Conservation (phyloP, 1,139 yeast species). For the Nakaseomyces uthaithaninus region DNA sequence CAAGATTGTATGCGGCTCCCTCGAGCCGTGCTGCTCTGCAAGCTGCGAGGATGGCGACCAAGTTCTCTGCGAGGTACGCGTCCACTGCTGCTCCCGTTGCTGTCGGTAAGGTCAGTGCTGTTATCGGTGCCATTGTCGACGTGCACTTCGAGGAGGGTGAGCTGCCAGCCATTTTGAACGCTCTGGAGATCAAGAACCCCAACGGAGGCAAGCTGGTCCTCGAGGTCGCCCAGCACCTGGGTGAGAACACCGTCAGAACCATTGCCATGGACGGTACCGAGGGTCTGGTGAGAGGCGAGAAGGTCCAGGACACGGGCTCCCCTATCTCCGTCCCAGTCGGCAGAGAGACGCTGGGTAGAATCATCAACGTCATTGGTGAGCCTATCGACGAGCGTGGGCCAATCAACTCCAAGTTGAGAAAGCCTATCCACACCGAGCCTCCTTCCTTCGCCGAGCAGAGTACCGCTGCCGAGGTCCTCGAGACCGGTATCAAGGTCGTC, state of each 20-base stretch:
- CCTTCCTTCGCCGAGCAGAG: slow-evolving; percentile 95
- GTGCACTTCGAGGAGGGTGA: slow-evolving; percentile 97
- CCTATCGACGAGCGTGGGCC: slow-evolving; percentile 99
- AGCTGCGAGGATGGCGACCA: slow-evolving; percentile 75
- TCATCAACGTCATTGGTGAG: slow-evolving; percentile 97
- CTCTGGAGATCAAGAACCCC: slow-evolving; percentile 74
- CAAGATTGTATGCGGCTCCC: slow-evolving; percentile 86
- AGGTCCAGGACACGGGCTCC: slow-evolving; percentile 90
- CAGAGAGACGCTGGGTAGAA: slow-evolving; percentile 98
- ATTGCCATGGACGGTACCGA: slow-evolving; percentile 99
- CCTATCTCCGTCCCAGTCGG: slow-evolving; percentile 99
- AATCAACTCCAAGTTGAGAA: slow-evolving; percentile 80
- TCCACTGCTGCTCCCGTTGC: slow-evolving; percentile 68
- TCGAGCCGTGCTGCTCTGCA: slow-evolving; percentile 76
- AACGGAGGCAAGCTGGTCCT: slow-evolving; percentile 67
- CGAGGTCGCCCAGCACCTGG: slow-evolving; percentile 99
- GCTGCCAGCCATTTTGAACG: slow-evolving; percentile 95
- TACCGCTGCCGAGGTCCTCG: slow-evolving; percentile 94
- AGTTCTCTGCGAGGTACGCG: slow-evolving; percentile 53
- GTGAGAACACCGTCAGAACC: slow-evolving; percentile 99
- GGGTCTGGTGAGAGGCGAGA: slow-evolving; percentile 97
- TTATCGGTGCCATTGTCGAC: slow-evolving; percentile 99
- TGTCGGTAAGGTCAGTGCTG: slow-evolving; percentile 91
- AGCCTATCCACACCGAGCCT: slow-evolving; percentile 98
- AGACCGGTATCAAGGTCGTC: slow-evolving; percentile 99